Evolutionary conservation across 2,329 filamentous ascomycete genomes (phyloP), one percentile per base, ranked within the genome.

Genomic region (Corniculantispora saksenae): DNA sequence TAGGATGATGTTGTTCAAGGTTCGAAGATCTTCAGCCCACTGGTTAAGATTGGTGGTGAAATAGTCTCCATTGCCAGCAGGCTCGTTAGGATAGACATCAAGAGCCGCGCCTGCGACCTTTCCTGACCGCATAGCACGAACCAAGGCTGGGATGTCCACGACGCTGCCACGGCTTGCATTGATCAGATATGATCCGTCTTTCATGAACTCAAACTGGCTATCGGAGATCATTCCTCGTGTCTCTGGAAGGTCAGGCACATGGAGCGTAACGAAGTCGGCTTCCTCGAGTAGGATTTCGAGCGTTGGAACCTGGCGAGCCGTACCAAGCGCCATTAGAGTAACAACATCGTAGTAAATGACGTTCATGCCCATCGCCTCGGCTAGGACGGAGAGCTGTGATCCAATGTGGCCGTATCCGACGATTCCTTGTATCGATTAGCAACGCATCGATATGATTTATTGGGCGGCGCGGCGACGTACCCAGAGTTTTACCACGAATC

Each of bases 401-500:
- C 95, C 95, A 75, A 99, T 98, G 76, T 99, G 95, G 67, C 95
- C 95, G 75, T 99, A 99, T 35, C 95, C 95, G 69, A 99, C 89
- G 73, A 99, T 98, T 68, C 92, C 88, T 89, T 61, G 25, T n/a
- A 17, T 8, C 6, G 15, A 27, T 62, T 23, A 62, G 38, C 25
- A 35, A 25, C 32, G n/a, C 12, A 5, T 3, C 12, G 9, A 4
- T 7, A 35, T 35, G 7, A 13, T 15, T 12, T 35, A 45, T 9
- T 7, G 13, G 5, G n/a, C 5, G 19, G 23, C 23, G 21, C 9
- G 21, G 9, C 8, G 27, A 75, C 81, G 66, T 79, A 88, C 91
- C 95, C 61, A 99, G 85, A 51, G 94, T 98, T 85, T 99, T 99
- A 77, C 95, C 95, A 72, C 95, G 89, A 72, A 98, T 93, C 78